Evolutionary conservation across 108 stramenopile genomes (phyloP).

Genomic region (Discostella stelligeroides): DNA sequence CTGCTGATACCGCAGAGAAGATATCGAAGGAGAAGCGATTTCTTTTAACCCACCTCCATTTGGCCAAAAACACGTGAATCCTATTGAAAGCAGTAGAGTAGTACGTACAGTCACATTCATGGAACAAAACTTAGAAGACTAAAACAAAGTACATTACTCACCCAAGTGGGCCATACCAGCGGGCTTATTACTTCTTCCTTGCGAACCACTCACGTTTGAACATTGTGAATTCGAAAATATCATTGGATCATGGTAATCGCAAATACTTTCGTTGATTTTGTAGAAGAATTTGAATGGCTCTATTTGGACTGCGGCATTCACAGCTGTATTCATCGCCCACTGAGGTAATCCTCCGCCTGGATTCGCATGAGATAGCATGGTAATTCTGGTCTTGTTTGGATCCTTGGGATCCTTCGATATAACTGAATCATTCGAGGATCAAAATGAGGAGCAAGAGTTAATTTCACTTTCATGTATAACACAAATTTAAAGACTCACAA

Average conservation of each 20-base stretch:
- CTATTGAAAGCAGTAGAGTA: neutral
- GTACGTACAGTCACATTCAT: neutral
- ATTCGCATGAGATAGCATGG: slow-evolving; percentile 60
- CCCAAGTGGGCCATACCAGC: slow-evolving; percentile 49
- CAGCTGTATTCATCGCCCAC: slow-evolving; percentile 80
- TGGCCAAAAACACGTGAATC: slow-evolving; percentile 53
- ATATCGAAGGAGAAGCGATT: neutral
- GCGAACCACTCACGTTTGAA: slow-evolving; percentile 26
- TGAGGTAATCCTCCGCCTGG: slow-evolving; percentile 63
- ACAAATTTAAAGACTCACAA: slow-evolving; percentile 34
- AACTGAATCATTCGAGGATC: slow-evolving; percentile 18
- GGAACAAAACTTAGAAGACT: neutral
- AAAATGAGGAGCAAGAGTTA: no score
- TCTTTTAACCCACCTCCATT: slow-evolving; percentile 54
- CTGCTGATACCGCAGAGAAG: neutral
- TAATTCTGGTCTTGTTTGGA: slow-evolving; percentile 71
- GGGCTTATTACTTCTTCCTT: slow-evolving; percentile 48
- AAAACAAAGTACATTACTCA: neutral
- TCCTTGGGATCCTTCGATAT: slow-evolving; percentile 76
- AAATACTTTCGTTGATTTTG: slow-evolving; percentile 46
- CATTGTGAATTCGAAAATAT: slow-evolving; percentile 19
- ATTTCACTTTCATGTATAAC: no score
- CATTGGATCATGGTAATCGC: slow-evolving; percentile 22
- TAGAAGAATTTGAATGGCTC: slow-evolving; percentile 85
- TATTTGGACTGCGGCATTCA: slow-evolving; percentile 76